Percentiles rank a stretch among this genome's conserved stretches.
Conservation (phyloP, 2,329 filamentous ascomycete species). For the Achaetomium macrosporum region DNA sequence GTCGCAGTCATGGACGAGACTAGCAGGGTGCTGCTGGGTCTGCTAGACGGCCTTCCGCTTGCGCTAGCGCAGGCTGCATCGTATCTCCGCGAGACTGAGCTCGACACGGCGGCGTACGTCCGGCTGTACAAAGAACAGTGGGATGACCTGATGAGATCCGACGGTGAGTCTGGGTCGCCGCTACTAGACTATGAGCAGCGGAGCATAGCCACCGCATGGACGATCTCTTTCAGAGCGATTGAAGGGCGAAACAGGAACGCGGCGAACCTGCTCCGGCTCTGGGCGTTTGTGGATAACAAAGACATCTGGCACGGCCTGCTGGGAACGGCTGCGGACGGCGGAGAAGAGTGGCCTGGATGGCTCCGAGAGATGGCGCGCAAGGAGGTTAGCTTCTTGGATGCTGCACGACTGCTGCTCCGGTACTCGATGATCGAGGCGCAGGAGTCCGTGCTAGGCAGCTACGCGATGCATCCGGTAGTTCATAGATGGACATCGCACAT, state of each 20-base stretch:
- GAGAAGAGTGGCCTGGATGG: slow-evolving; percentile 18
- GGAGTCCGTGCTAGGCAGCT: slow-evolving; percentile 13
- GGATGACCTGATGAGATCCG: slow-evolving; percentile 10
- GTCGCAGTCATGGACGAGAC: slow-evolving; percentile 14
- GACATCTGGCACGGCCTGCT: slow-evolving; percentile 23
- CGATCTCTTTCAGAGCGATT: slow-evolving; percentile 13
- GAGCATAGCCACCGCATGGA: slow-evolving; percentile 13
- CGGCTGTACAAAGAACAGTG: slow-evolving; percentile 16
- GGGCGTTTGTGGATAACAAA: slow-evolving; percentile 23
- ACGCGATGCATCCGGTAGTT: slow-evolving; percentile 25
- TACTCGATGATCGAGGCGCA: slow-evolving; percentile 23
- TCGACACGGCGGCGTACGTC: slow-evolving; percentile 9
- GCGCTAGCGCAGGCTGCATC: slow-evolving; percentile 12
- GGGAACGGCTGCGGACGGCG: slow-evolving; percentile 5
- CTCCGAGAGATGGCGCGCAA: slow-evolving; percentile 13
- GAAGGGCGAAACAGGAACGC: slow-evolving; percentile 4
- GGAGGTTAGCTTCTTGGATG: slow-evolving; percentile 18
- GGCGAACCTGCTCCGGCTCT: slow-evolving; percentile 21
- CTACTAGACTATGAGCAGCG: slow-evolving; percentile 10
- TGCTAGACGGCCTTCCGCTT: slow-evolving; percentile 27
- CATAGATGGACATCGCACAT: slow-evolving; percentile 21
- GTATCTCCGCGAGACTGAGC: slow-evolving; percentile 10
- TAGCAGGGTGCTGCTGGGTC: slow-evolving; percentile 20
- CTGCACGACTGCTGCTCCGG: slow-evolving; percentile 19
- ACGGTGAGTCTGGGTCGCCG: slow-evolving; percentile 12